Conservation (phyloP, 2,329 filamentous ascomycete genomes). For the Fusarium aywerte region DNA sequence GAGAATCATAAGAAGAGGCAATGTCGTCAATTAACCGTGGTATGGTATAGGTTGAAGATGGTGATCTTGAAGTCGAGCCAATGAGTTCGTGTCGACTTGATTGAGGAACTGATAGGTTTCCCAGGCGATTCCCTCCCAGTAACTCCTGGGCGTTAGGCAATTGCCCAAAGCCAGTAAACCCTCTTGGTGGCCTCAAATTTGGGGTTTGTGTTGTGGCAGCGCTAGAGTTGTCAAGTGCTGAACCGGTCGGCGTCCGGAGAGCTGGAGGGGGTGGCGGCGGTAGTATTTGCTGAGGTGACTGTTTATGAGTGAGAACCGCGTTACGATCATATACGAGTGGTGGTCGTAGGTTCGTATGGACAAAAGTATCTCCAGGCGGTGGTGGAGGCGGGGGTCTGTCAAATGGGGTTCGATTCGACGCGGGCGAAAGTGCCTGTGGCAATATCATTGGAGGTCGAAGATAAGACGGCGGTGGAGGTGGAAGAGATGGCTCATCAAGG, state of each 20-base stretch:
- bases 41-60: constrained; percentile 40
- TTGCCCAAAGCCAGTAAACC: constrained; percentile 2
- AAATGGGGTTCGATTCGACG: constrained; percentile 6
- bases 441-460: constrained; percentile 18
- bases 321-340: constrained; percentile 11
- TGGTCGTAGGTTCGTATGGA: constrained; percentile 28
- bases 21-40: constrained; percentile 38
- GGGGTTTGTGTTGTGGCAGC: not conserved
- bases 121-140: not conserved
- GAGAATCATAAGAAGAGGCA: constrained; percentile 39
- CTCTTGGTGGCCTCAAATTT: constrained; percentile 6
- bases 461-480: not conserved
- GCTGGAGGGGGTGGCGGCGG: constrained; percentile 13
- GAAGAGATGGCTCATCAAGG: constrained; percentile 5
- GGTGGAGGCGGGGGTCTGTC: constrained; percentile 19
- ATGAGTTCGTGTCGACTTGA: not conserved
- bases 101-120: not conserved
- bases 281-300: not conserved
- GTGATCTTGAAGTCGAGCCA: constrained; percentile 30
- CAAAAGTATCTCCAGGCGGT: constrained; percentile 12
- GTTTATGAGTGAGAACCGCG: constrained; percentile 13
- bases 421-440: constrained; percentile 7
- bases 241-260: not conserved
- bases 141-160: constrained; percentile 1
- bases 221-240: not conserved